Evolutionary conservation across 2,329 filamentous ascomycete genomes (phyloP), one percentile per base, ranked within the genome.

Genomic region (Neopestalotiopsis rosae): DNA sequence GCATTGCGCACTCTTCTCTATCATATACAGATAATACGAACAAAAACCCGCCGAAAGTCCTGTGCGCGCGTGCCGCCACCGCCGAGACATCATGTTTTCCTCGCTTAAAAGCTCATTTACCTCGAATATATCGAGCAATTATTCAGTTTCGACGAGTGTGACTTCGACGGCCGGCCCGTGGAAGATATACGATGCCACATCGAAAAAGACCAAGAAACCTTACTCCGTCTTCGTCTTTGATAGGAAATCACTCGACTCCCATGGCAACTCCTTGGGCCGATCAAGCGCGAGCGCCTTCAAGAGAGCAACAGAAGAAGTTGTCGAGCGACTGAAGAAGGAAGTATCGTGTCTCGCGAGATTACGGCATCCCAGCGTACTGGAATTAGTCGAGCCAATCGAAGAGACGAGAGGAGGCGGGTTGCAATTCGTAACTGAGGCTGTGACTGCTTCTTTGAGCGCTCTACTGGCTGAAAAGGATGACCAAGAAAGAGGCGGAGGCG

Each of bases 181-280:
- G 96, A 97, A 94, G 84, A 96, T 99, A 76, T 95, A 95, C 86
- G 95, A 98, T 83, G 95, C 93, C 69, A 98, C 97, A 85, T 97
- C 97, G 84, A 98, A 98, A 83, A 94, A 92, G 38, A 97, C 94
- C 0, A 94, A 93, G 73, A 97, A 96, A 79, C 81, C 91, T 7
- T 96, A 92, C 67, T 98, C 95, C 17, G 91, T 98, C 73, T 99
- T 98, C 76, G 91, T 98, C 73, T 98, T 98, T 79, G 96, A 99
- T 73, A 91, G 90, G 79, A 97, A 97, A 82, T 89, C 90, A 0
- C 84, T 99, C 67, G 95, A 98, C 69, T 84, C 89, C 10, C 87
- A 91, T 69, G 86, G 88, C 17, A 87, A 85, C 62, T 88, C 89
- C 6, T 82, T 94, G 61, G 86, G 88, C 20, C 84, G 87, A 63